A percentile compares a stretch with the other conserved stretches of the same genome.
phyloP scores from a whole-genome alignment of 2,329 filamentous ascomycete species.

The Hypoxylon sp. region DNA sequence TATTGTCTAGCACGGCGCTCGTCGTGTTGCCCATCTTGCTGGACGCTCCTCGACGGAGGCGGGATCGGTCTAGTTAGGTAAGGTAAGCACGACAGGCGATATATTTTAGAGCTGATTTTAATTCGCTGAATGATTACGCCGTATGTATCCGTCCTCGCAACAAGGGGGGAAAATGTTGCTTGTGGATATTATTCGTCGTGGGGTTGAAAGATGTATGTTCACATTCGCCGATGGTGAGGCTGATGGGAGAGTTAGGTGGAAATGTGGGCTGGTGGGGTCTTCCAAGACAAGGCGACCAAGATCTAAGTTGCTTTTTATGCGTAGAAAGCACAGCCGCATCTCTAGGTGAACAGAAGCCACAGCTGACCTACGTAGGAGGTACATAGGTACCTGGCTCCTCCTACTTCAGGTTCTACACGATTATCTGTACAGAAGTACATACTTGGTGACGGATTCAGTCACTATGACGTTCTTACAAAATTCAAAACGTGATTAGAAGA shows the following conservation, averaged over 20 bases:
- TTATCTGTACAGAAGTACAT: neutral
- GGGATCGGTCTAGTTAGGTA: slow-evolving; percentile 11
- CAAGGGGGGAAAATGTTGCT: slow-evolving; percentile 4
- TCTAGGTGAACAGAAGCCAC: slow-evolving; percentile 1
- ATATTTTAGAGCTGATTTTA: neutral
- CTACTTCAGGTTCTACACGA: neutral
- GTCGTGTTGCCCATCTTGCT: slow-evolving; percentile 76
- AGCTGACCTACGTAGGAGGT: neutral
- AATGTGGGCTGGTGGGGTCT: slow-evolving; percentile 43
- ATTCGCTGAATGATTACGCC: neutral
- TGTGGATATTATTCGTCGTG: slow-evolving; percentile 15
- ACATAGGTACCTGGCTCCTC: neutral
- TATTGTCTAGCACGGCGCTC: slow-evolving; percentile 88
- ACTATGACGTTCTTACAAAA: neutral
- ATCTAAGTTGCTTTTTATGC: slow-evolving; percentile 36
- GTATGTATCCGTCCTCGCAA: slow-evolving; percentile 1
- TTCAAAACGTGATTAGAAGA: neutral
- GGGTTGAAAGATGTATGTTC: slow-evolving; percentile 19
- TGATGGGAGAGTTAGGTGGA: slow-evolving; percentile 35
- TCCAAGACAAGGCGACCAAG: slow-evolving; percentile 27
- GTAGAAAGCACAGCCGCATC: slow-evolving; percentile 1
- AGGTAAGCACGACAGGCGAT: neutral
- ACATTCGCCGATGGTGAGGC: slow-evolving; percentile 18
- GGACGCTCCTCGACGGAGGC: slow-evolving; percentile 43
- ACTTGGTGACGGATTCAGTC: neutral